Evolutionary conservation across 768 basidiomycete genomes (phyloP).

Genomic region (Collybia mongolica): DNA sequence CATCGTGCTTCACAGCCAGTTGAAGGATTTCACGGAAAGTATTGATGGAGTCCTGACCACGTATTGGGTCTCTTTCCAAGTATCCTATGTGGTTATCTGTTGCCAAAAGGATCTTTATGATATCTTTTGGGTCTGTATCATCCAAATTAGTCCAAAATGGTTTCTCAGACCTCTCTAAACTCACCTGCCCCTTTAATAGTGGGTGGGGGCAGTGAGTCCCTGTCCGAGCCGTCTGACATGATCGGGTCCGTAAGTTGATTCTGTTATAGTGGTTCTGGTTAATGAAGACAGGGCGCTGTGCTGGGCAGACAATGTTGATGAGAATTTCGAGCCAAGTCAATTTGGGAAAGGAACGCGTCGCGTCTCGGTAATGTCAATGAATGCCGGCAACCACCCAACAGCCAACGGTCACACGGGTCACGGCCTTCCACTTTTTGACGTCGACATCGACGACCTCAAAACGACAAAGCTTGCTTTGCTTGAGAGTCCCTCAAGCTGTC

Average conservation of each 20-base stretch:
- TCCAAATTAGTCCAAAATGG: slow-evolving; percentile 7
- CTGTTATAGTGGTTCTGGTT: neutral
- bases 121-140: slow-evolving; percentile 60
- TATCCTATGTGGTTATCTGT: slow-evolving; percentile 98
- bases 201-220: slow-evolving; percentile 23
- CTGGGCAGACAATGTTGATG: too few species aligned
- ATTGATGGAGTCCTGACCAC: slow-evolving; percentile 94
- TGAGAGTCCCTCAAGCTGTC: neutral
- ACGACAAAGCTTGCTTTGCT: neutral
- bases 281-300: neutral
- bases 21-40: slow-evolving; percentile 94
- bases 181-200: slow-evolving; percentile 39
- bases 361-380: slow-evolving; percentile 7
- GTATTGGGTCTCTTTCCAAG: slow-evolving; percentile 89
- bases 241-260: neutral
- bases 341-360: slow-evolving; percentile 4
- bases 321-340: too few species aligned
- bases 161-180: slow-evolving; percentile 12
- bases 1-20: slow-evolving; percentile 85
- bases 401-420: neutral
- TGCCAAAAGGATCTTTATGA: slow-evolving; percentile 82
- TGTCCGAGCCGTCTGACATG: slow-evolving; percentile 24
- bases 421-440: neutral
- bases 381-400: neutral
- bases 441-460: neutral